Evolutionary conservation across 345 rosid species (phyloP).

Genomic region (Noccaea caerulescens): DNA sequence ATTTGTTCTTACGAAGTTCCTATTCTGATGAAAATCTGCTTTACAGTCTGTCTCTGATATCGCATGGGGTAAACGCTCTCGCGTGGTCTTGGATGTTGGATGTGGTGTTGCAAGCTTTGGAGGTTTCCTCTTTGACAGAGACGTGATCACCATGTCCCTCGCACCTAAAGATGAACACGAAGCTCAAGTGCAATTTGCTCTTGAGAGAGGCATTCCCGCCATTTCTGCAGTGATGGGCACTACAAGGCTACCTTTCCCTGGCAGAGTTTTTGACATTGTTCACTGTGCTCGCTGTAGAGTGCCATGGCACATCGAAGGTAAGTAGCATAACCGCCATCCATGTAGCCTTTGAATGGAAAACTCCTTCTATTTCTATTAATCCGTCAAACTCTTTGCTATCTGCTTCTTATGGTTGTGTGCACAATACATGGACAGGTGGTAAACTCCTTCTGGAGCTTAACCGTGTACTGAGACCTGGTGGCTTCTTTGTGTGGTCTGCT

Average conservation of each 20-base stretch:
- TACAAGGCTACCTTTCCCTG: constrained; percentile 90
- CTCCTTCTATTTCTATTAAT: constrained; percentile 4
- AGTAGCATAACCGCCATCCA: constrained; percentile 5
- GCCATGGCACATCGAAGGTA: constrained; percentile 99
- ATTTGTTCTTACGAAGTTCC: constrained; percentile 21
- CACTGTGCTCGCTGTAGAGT: constrained; percentile 99
- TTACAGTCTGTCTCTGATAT: constrained; percentile 80
- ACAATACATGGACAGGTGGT: constrained; percentile 60
- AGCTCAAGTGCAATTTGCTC: constrained; percentile 97
- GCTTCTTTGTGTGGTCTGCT: constrained; percentile 96
- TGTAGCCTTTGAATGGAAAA: constrained; percentile 22
- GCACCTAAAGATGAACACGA: constrained; percentile 99
- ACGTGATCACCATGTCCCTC: constrained; percentile 86
- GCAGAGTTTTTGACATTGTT: constrained; percentile 83
- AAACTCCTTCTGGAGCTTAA: constrained; percentile 91
- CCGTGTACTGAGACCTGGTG: constrained; percentile 86
- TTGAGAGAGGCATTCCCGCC: constrained; percentile 98
- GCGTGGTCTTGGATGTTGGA: constrained; percentile 94
- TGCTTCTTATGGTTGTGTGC: constrained; percentile 16
- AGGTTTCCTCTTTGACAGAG: constrained; percentile 89
- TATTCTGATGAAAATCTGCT: constrained; percentile 28
- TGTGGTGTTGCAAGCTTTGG: constrained; percentile 99
- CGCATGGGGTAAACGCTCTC: constrained; percentile 84
- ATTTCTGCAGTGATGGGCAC: constrained; percentile 99
- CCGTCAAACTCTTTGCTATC: neutral